Base-by-base conservation (phyloP, 208 protist genomes). In the Leishmania tarentolae region DNA sequence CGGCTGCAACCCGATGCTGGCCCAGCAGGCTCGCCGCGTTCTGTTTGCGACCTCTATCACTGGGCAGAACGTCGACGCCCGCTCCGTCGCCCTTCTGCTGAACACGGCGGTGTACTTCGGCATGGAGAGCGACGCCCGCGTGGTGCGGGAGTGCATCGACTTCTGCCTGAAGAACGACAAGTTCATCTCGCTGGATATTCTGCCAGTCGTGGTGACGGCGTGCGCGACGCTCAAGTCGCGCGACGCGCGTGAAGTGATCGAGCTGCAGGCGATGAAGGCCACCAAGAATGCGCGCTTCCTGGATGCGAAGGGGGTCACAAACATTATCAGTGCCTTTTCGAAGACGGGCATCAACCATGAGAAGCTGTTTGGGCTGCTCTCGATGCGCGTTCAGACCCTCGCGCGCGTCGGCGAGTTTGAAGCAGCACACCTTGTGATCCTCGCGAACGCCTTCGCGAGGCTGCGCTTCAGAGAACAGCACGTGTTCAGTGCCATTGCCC, bases 51-150 rank as follows among this genome's bases (percentile, higher is more conserved):
- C 95, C n/a, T 93, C 92, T 9, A 97, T 97, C 74, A 83, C 85
- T 4, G 95, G 95, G 28, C 92, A 97, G 78, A 93, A 91, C 79
- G 80, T 97, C 44, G 95, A 98, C 77, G 92, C 93, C 56, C 93
- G 95, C 78, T 91, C 93, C 15, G 93, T 98, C 6, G 95, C 91
- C 7, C 80, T 96, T 70, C 84, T 98, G 78, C 87, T 98, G 46
- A 97, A 96, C 88, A 96, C 95, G 17, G 95, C 95, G 1, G 94
- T 97, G n/a, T 98, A 98, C 87, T 98, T 98, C 87, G 95, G 95
- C 80, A 97, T 98, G 93, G 95, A 97, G 82, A 97, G 93, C 76
- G 95, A 98, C 81, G 93, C 93, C 24, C 86, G 91, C 42, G 79
- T 98, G 59, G 93, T 98, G 84, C 93, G 95, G n/a, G 93, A 98